A percentile compares a stretch with the other conserved stretches of the same genome.
Evolutionary conservation across 257 asterid genomes (phyloP).

Genomic region (Nicotiana undulata): DNA sequence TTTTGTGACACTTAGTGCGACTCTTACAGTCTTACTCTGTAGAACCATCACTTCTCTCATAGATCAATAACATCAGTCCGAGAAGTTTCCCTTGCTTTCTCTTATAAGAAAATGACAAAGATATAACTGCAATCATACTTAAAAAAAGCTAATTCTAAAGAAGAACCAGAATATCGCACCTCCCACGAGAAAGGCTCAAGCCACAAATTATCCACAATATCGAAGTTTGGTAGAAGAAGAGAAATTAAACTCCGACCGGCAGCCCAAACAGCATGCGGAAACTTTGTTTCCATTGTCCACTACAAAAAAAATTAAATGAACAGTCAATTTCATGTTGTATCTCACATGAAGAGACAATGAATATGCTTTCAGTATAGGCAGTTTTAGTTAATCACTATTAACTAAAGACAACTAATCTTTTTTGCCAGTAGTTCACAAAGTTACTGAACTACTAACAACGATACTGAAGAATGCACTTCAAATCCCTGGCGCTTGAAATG

Average conservation of each 20-base stretch:
- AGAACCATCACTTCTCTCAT: background rate
- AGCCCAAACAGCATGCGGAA: constrained; percentile 98
- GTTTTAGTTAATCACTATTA: background rate
- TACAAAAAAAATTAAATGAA: constrained; percentile 18
- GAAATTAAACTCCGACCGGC: constrained; percentile 96
- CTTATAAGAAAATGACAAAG: background rate
- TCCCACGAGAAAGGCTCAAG: constrained; percentile 95
- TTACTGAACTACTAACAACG: background rate
- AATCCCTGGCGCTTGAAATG: background rate
- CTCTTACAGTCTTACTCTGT: background rate
- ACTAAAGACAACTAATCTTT: background rate
- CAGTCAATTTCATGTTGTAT: constrained; percentile 5
- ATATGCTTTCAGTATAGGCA: constrained; percentile 4
- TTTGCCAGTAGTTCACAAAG: background rate
- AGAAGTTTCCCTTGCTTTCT: background rate
- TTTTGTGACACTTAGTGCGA: background rate
- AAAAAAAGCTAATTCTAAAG: background rate
- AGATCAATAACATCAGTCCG: background rate
- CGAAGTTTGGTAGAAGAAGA: constrained; percentile 79
- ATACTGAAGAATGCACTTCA: background rate
- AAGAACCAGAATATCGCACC: constrained; percentile 40
- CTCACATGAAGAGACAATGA: background rate
- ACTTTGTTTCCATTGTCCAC: constrained; percentile 90
- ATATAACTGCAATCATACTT: background rate
- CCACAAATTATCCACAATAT: constrained; percentile 81